Conservation (phyloP, 805 yeast species). For the Metschnikowia corniflorae region DNA sequence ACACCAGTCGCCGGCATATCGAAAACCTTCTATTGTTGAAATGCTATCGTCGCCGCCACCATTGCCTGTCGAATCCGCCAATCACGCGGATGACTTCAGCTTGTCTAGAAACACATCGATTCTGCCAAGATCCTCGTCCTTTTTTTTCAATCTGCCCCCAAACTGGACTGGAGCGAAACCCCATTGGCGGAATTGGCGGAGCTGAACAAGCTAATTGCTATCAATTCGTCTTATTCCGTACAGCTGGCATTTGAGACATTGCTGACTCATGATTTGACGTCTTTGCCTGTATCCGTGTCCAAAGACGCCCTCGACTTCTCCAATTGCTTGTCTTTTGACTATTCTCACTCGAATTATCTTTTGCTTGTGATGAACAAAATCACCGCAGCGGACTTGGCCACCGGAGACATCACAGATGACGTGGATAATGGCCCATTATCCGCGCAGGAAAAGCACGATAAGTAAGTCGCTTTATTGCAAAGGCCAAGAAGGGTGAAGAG, state of each 20-base stretch:
- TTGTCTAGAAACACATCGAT: conserved; percentile 35
- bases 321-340: conserved; percentile 83
- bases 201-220: conserved; percentile 67
- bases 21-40: conserved; percentile 69
- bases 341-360: conserved; percentile 83
- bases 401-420: conserved; percentile 26
- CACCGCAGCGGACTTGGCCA: conserved; percentile 33
- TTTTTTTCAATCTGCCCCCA: conserved; percentile 10
- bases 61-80: conserved; percentile 31
- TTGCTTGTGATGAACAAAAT: conserved; percentile 78
- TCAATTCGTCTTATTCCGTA: conserved; percentile 66
- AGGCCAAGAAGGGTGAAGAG: conserved; percentile 82
- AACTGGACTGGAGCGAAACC: conserved; percentile 68
- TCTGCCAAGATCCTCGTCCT: conserved; percentile 15
- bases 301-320: conserved; percentile 42
- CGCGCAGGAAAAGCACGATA: conserved; percentile 32
- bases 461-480: conserved; percentile 43
- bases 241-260: conserved; percentile 86
- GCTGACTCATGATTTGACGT: conserved; percentile 68
- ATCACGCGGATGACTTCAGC: conserved; percentile 33
- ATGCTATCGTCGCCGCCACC: conserved; percentile 75
- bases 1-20: conserved; percentile 21
- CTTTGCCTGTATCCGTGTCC: conserved; percentile 64
- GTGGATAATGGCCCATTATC: conserved; percentile 19
- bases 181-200: conserved; percentile 72